These are phyloP conservation scores for Hypoxylon sp. DNA, from an alignment of 2,329 filamentous ascomycete genomes.

Conservation along the genomic window DNA sequence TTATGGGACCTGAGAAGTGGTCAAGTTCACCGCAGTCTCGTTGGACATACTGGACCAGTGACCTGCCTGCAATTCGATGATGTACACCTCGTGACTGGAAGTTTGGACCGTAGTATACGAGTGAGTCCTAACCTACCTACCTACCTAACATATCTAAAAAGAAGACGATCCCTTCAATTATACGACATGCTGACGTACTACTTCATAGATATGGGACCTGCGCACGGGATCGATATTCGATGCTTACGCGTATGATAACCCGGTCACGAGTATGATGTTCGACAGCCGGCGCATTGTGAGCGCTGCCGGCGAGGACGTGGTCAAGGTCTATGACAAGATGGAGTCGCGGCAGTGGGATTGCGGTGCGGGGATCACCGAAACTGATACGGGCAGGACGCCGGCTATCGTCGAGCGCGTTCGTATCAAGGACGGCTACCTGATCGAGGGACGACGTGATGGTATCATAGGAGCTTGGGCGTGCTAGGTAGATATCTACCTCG, in stretches of 20 bases:
- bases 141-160: neutral
- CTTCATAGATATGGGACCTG: conserved; percentile 95
- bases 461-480: conserved; percentile 85
- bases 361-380: conserved; percentile 82
- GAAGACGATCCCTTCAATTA: neutral
- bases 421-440: conserved; percentile 92
- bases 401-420: conserved; percentile 86
- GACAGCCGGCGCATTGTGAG: conserved; percentile 90
- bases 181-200: conserved; percentile 25
- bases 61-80: conserved; percentile 97
- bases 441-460: conserved; percentile 90
- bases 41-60: conserved; percentile 95
- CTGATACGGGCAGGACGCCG: conserved; percentile 74
- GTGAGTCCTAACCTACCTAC: conserved; percentile 70
- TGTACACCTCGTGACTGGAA: conserved; percentile 93
- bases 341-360: conserved; percentile 98
- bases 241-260: conserved; percentile 93
- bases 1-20: conserved; percentile 97
- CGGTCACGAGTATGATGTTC: conserved; percentile 97
- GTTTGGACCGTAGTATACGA: conserved; percentile 90
- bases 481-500: conserved; percentile 30
- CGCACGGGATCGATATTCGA: conserved; percentile 95
- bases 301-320: conserved; percentile 91
- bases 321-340: conserved; percentile 98
- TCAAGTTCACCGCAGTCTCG: conserved; percentile 95